Evolutionary conservation across 2,329 filamentous ascomycete genomes (phyloP).

Genomic region (Fusarium sp.): DNA sequence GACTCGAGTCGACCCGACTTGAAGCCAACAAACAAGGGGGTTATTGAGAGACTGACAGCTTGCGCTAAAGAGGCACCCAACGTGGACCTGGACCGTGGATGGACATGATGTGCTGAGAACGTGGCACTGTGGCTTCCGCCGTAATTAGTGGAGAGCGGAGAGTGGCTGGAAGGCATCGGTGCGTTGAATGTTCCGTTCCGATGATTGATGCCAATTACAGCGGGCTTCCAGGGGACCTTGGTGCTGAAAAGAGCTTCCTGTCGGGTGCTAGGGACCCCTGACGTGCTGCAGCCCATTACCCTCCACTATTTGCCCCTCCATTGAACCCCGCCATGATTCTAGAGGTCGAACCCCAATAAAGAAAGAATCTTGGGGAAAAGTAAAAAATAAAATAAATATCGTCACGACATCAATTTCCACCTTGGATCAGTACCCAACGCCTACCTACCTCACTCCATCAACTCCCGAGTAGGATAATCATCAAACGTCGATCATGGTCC

Average conservation of each 20-base stretch:
- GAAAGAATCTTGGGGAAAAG: slow-evolving; percentile 14
- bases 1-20: background rate
- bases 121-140: slow-evolving; percentile 1
- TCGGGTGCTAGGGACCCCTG: slow-evolving; percentile 14
- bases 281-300: background rate
- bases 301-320: slow-evolving; percentile 30
- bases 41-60: slow-evolving; percentile 1
- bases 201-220: background rate
- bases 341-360: slow-evolving; percentile 1
- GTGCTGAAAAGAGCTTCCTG: background rate
- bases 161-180: slow-evolving; percentile 1
- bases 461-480: background rate
- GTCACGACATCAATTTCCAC: background rate
- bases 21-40: slow-evolving; percentile 5
- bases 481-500: slow-evolving; percentile 74
- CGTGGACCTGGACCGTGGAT: background rate
- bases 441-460: background rate
- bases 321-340: slow-evolving; percentile 31
- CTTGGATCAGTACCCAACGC: background rate
- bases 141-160: background rate
- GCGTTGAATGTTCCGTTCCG: slow-evolving; percentile 8
- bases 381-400: slow-evolving; percentile 14
- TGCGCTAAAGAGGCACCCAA: slow-evolving; percentile 8
- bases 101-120: slow-evolving; percentile 5
- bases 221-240: slow-evolving; percentile 5